These are phyloP conservation scores for Pulveroboletus frians DNA, from an alignment of 768 basidiomycete species.

Conservation along the genomic window DNA sequence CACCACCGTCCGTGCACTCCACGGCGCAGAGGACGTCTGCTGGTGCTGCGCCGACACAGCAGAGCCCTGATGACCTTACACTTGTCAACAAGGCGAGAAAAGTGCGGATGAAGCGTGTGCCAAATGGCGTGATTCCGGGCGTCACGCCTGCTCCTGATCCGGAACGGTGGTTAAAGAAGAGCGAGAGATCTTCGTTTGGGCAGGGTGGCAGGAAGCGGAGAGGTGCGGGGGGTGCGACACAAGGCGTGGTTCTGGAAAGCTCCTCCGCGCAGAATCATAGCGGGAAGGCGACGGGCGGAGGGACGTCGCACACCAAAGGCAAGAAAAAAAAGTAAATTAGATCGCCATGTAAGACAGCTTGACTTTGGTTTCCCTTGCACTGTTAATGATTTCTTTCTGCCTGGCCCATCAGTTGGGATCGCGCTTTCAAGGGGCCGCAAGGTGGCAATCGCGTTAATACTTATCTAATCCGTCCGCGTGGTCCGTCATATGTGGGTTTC, in stretches of 20 bases:
- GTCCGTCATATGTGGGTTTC: neutral
- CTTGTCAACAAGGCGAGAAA: conserved; percentile 41
- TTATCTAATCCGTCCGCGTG: conserved; percentile 31
- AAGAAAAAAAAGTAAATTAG: conserved; percentile 64
- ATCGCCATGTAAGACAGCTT: conserved; percentile 18
- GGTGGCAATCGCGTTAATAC: neutral
- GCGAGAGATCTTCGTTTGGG: conserved; percentile 57
- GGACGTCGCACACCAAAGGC: conserved; percentile 42
- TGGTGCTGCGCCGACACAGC: conserved; percentile 22
- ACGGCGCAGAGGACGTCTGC: conserved; percentile 23
- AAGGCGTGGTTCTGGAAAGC: conserved; percentile 44
- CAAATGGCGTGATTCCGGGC: conserved; percentile 70
- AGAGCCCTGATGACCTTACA: conserved; percentile 32
- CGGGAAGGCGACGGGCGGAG: conserved; percentile 36
- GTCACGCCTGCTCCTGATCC: conserved; percentile 82
- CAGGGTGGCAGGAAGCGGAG: conserved; percentile 50
- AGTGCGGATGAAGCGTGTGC: conserved; percentile 62
- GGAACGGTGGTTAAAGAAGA: conserved; percentile 87
- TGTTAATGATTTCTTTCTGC: conserved; percentile 22
- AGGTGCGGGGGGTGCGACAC: conserved; percentile 60
- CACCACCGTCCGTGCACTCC: conserved; percentile 48
- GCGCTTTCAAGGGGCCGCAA: conserved; percentile 19
- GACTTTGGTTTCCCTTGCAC: conserved; percentile 13
- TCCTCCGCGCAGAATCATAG: conserved; percentile 19
- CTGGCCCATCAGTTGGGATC: conserved; percentile 16